Conservation (phyloP, 2,329 filamentous ascomycete species). For the Achaetomium macrosporum region DNA sequence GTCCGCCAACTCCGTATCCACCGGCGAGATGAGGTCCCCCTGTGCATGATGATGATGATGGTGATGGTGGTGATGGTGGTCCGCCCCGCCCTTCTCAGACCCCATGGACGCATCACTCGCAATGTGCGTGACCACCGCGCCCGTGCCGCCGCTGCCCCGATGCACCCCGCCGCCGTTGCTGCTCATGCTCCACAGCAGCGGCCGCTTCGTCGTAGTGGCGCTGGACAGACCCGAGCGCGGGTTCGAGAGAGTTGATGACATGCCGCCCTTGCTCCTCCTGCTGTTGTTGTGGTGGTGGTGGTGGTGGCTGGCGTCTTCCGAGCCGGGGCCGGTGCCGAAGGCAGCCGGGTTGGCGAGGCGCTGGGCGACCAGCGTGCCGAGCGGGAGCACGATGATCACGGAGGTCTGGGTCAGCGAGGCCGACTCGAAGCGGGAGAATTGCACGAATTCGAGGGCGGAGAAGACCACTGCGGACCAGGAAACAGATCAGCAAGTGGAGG, state of each 20-base stretch:
- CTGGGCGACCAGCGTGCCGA: conserved; percentile 48
- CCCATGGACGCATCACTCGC: neutral
- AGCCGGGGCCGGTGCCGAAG: conserved; percentile 18
- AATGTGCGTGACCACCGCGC: conserved; percentile 5
- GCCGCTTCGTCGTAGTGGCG: conserved; percentile 1
- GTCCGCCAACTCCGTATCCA: conserved; percentile 23
- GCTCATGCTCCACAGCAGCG: conserved; percentile 6
- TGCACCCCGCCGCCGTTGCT: neutral
- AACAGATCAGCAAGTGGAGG: conserved; percentile 1
- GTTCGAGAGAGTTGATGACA: neutral
- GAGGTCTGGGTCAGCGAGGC: conserved; percentile 45
- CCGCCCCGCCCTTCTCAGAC: neutral
- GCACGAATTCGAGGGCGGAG: conserved; percentile 40
- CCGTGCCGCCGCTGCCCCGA: neutral
- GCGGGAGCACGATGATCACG: conserved; percentile 46
- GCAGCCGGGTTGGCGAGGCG: conserved; percentile 32
- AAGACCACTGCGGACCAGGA: conserved; percentile 40
- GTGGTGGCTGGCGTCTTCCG: neutral
- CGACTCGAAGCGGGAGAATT: conserved; percentile 41
- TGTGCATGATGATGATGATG: no score
- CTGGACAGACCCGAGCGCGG: neutral
- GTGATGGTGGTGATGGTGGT: no score
- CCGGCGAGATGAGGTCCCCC: neutral
- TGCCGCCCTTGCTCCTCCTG: neutral
- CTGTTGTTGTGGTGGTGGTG: neutral